Evolutionary conservation across 768 basidiomycete species (phyloP).

Genomic region (Naganishia vaughanmartiniae): DNA sequence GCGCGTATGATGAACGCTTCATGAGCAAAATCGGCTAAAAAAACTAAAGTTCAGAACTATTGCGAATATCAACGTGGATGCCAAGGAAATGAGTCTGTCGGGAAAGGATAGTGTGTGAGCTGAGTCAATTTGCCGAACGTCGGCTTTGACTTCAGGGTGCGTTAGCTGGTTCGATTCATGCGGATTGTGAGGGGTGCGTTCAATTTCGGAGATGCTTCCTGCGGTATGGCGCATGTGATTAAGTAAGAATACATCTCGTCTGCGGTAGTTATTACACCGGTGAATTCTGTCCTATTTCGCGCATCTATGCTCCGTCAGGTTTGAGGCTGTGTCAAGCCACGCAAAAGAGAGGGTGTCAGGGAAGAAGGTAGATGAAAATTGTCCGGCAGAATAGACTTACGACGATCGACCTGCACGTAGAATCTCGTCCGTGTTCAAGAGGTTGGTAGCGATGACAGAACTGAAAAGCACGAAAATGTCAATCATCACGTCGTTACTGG

Average conservation of each 20-base stretch:
- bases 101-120: too few relatives aligned
- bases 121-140: too few relatives aligned
- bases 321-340: neutral
- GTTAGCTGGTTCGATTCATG: too few relatives aligned
- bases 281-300: neutral
- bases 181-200: too few relatives aligned
- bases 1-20: too few relatives aligned
- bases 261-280: neutral
- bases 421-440: slow-evolving; percentile 94
- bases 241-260: neutral
- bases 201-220: too few relatives aligned
- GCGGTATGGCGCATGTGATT: neutral
- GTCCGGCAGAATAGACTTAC: slow-evolving; percentile 2
- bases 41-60: too few relatives aligned
- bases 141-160: too few relatives aligned
- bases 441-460: slow-evolving; percentile 78
- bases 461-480: slow-evolving; percentile 32
- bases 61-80: too few relatives aligned
- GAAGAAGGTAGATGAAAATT: neutral
- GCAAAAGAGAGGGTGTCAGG: neutral
- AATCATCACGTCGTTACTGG: neutral
- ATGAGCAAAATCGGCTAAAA: too few relatives aligned
- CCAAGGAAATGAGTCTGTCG: too few relatives aligned
- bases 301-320: slow-evolving; percentile 11
- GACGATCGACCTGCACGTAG: slow-evolving; percentile 56